Evolutionary conservation across 768 basidiomycete species (phyloP), one percentile per base, ranked within the genome.

Genomic region (Lactifluus echinatus): DNA sequence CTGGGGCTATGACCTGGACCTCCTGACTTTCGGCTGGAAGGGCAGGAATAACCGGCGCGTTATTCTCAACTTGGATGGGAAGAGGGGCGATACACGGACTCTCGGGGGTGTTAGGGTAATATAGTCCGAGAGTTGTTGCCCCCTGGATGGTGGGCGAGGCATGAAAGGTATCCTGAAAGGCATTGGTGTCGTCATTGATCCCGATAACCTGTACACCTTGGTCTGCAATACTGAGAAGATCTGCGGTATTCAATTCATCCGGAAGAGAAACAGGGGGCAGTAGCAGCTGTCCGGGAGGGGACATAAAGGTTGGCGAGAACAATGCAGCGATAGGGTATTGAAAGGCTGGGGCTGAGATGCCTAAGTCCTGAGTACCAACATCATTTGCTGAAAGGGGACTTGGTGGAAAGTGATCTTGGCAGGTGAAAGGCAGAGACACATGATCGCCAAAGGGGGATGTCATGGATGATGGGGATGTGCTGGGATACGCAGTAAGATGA

Each of bases 61-160:
- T 15, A 24, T 36, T 3, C 15, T 44, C 48, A 5, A 12, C 48
- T 24, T 44, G 12, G 14, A 14, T 19, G 14, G n/a, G 15, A 34
- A 53, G 23, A 8, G n/a, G 28, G 17, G 45, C 8, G 17, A 42
- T 8, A 14, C 29, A 12, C 14, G 10, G 10, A 14, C 6, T 40
- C 15, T 48, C 45, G 11, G 37, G 12, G 8, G n/a, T 23, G 24
- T 31, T 46, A 2, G 57, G 12, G 14, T 48, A 53, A 48, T 48
- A 58, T 14, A 58, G 46, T 15, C 57, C 57, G 12, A 58, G 57
- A 28, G 45, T 29, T 2, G 46, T 58, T 8, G 46, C 48, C 24
- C 47, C 44, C 10, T 15, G 8, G 24, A 29, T 4, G 8, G 29
- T 5, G 7, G 45, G 19, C 17, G 36, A 6, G 12, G 56, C 0